Conservation (phyloP, 176 grass and related monocot genomes). For the Thinopyrum elongatum region DNA sequence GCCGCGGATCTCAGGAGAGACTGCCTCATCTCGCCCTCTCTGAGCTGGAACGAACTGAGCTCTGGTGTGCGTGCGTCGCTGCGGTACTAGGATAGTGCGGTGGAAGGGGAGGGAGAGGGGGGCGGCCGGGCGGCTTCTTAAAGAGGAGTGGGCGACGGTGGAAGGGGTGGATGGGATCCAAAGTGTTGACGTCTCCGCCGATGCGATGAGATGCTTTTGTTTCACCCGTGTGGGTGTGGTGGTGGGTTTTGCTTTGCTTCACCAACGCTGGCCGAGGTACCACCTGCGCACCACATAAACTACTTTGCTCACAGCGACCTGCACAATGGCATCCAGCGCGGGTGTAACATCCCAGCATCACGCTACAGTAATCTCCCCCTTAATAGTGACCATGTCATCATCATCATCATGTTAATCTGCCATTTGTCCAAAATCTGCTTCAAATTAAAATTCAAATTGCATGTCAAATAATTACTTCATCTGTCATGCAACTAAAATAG, state of each 20-base stretch:
- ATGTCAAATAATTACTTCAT: too few relatives aligned
- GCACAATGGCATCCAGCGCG: too few relatives aligned
- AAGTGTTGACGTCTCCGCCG: slow-evolving; percentile 29
- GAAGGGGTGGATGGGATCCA: slow-evolving; percentile 30
- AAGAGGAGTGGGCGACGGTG: not conserved
- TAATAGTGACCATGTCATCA: too few relatives aligned
- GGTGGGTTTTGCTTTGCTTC: not conserved
- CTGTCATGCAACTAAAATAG: too few relatives aligned
- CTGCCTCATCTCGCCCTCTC: slow-evolving; percentile 28
- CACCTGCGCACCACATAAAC: not conserved
- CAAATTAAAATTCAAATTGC: too few relatives aligned
- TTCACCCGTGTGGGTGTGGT: not conserved
- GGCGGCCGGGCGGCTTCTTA: not conserved
- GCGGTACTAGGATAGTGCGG: not conserved
- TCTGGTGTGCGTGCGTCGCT: not conserved
- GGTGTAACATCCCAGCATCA: too few relatives aligned
- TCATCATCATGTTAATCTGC: too few relatives aligned
- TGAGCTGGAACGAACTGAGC: not conserved
- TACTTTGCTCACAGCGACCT: too few relatives aligned
- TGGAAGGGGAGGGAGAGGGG: not conserved
- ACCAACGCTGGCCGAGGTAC: not conserved
- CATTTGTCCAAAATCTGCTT: too few relatives aligned
- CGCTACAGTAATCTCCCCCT: too few relatives aligned
- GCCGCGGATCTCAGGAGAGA: slow-evolving; percentile 42
- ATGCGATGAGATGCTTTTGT: not conserved